Evolutionary conservation across 2,329 filamentous ascomycete genomes (phyloP).

Genomic region (Hymenoscyphus scutula): DNA sequence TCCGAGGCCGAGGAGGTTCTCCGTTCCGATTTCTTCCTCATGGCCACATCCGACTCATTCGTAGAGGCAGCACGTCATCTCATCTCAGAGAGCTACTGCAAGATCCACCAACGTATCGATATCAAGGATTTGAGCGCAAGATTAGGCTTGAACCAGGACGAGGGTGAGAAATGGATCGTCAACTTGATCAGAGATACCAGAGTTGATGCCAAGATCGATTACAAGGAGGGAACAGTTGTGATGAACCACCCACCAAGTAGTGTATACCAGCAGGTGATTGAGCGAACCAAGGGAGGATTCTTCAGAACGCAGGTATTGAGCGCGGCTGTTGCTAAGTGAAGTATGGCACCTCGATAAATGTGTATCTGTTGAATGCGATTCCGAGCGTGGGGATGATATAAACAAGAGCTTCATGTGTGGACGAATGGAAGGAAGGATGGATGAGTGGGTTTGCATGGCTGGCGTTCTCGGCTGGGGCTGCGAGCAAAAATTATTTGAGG

Average conservation of each 20-base stretch:
- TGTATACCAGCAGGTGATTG: constrained; percentile 98
- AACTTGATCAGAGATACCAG: constrained; percentile 97
- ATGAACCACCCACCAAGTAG: constrained; percentile 99
- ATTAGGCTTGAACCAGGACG: constrained; percentile 86
- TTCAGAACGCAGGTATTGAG: constrained; percentile 96
- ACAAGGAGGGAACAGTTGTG: constrained; percentile 95
- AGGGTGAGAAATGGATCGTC: constrained; percentile 99
- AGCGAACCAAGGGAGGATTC: constrained; percentile 97
- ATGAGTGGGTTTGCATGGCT: constrained; percentile 18
- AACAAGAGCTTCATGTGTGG: background rate
- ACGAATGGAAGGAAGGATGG: constrained; percentile 3
- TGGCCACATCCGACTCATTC: constrained; percentile 79
- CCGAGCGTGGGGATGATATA: constrained; percentile 12
- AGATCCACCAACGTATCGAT: constrained; percentile 98
- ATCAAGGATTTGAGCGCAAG: constrained; percentile 94
- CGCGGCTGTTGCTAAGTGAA: constrained; percentile 39
- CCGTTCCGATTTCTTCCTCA: constrained; percentile 92
- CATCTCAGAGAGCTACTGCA: constrained; percentile 99
- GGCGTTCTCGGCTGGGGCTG: constrained; percentile 24
- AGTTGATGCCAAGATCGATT: constrained; percentile 98
- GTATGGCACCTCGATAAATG: background rate
- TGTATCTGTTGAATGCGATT: constrained; percentile 4
- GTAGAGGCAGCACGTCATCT: constrained; percentile 93
- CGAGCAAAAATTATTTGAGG: constrained; percentile 5
- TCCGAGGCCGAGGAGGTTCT: constrained; percentile 86